A percentile compares a stretch with the other conserved stretches of the same genome.
These are phyloP conservation scores for Begonia masoniana DNA, from an alignment of 306 rosid genomes.

Conservation along the genomic window DNA sequence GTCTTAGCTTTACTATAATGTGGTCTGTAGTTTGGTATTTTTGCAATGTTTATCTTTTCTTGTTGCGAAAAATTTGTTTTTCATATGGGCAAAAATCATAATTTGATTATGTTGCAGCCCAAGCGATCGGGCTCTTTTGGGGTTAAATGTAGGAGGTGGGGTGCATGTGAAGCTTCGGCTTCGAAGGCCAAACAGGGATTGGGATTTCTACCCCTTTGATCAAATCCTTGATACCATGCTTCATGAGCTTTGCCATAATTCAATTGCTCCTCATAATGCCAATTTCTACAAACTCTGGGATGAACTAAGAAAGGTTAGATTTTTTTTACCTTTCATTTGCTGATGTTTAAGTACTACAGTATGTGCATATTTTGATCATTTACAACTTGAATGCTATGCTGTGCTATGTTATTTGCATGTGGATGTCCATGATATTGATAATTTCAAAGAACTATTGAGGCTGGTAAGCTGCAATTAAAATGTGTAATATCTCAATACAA, in stretches of 20 bases:
- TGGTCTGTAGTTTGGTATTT: no score
- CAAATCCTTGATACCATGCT: constrained; percentile 89
- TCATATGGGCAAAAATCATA: constrained; percentile 6
- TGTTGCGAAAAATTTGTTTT: background rate
- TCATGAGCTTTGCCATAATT: constrained; percentile 93
- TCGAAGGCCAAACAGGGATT: constrained; percentile 60
- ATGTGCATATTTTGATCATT: background rate
- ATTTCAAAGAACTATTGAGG: no score
- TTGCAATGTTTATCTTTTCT: background rate
- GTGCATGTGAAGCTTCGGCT: constrained; percentile 70
- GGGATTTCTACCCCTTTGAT: constrained; percentile 52
- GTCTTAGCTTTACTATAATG: no score
- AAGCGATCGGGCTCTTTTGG: constrained; percentile 43
- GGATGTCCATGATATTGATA: no score
- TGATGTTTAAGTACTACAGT: background rate
- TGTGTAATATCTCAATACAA: no score
- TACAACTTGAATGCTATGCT: background rate
- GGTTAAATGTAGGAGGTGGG: constrained; percentile 74
- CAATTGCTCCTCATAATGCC: constrained; percentile 67
- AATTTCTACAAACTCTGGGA: constrained; percentile 94
- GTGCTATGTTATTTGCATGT: background rate
- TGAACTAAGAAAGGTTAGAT: constrained; percentile 67
- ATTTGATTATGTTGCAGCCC: constrained; percentile 46
- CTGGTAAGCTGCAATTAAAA: no score
- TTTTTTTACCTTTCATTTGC: constrained; percentile 4